Percentiles rank a stretch among this genome's conserved stretches.
phyloP scores from a whole-genome alignment of 2,329 filamentous ascomycete genomes.

The Waltergamsia citrina region DNA sequence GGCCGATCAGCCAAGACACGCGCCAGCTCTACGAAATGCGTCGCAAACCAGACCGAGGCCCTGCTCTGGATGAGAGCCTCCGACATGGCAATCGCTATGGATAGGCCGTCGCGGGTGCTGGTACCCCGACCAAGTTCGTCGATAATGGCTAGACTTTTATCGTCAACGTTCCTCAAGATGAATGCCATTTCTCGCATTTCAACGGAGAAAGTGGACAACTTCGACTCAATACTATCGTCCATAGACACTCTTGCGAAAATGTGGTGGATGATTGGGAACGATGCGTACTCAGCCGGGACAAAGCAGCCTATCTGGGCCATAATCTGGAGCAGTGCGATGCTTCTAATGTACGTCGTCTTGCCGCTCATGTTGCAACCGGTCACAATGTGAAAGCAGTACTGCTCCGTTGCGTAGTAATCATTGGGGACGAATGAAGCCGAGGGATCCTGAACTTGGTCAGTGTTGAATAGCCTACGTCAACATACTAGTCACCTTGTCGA shows the following conservation, averaged over 20 bases:
- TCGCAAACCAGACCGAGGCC: constrained; percentile 84
- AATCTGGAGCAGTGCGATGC: constrained; percentile 72
- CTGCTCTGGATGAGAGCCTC: constrained; percentile 76
- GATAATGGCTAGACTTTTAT: constrained; percentile 69
- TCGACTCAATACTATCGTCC: constrained; percentile 81
- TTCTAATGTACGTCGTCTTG: constrained; percentile 90
- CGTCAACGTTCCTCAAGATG: constrained; percentile 74
- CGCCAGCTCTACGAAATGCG: constrained; percentile 81
- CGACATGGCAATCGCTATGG: constrained; percentile 82
- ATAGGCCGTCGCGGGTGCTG: constrained; percentile 76
- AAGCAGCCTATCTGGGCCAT: constrained; percentile 94
- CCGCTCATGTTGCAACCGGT: constrained; percentile 98
- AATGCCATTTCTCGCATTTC: constrained; percentile 97
- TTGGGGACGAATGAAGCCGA: constrained; percentile 67
- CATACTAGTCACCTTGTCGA: constrained; percentile 48
- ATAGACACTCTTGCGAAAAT: constrained; percentile 83
- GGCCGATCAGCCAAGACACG: constrained; percentile 63
- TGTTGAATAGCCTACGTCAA: not conserved
- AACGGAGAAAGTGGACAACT: constrained; percentile 84
- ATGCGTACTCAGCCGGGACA: constrained; percentile 77
- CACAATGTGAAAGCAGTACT: constrained; percentile 82
- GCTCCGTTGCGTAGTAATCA: constrained; percentile 75
- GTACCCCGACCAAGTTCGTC: constrained; percentile 92
- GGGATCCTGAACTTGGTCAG: constrained; percentile 38
- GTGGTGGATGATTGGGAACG: constrained; percentile 69